Percentiles rank a stretch among this genome's conserved stretches.
Evolutionary conservation across 345 rosid genomes (phyloP).

Genomic region (Citrus trifoliata): DNA sequence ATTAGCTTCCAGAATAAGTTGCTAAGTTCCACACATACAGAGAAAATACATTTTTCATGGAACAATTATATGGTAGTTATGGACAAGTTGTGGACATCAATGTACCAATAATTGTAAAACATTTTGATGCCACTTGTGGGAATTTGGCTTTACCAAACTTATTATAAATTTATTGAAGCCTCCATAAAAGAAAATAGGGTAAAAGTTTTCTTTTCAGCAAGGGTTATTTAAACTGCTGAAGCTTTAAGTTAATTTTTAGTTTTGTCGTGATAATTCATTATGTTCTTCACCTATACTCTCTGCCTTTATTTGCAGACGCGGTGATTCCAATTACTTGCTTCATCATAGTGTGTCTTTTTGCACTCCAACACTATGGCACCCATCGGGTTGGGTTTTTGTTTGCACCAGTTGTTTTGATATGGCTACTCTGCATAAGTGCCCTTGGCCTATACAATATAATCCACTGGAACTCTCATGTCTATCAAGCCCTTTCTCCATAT

Average conservation of each 20-base stretch:
- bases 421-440: constrained; percentile 89
- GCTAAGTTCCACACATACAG: background rate
- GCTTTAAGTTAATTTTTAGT: background rate
- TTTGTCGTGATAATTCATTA: constrained; percentile 15
- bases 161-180: background rate
- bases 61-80: background rate
- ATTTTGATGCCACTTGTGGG: background rate
- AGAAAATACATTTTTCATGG: background rate
- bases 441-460: constrained; percentile 90
- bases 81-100: background rate
- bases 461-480: constrained; percentile 80
- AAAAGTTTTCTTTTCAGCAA: background rate
- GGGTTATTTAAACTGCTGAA: background rate
- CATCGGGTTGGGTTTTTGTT: constrained; percentile 89
- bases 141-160: background rate
- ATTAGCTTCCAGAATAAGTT: background rate
- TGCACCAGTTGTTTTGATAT: constrained; percentile 79
- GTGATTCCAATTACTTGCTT: constrained; percentile 95
- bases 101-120: background rate
- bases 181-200: background rate
- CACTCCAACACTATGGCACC: constrained; percentile 97
- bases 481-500: constrained; percentile 90
- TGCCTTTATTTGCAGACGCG: constrained; percentile 60
- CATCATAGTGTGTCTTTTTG: constrained; percentile 90
- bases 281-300: constrained; percentile 3